phyloP scores from a whole-genome alignment of 2,329 filamentous ascomycete genomes.

The Aspergillus caelatus region DNA sequence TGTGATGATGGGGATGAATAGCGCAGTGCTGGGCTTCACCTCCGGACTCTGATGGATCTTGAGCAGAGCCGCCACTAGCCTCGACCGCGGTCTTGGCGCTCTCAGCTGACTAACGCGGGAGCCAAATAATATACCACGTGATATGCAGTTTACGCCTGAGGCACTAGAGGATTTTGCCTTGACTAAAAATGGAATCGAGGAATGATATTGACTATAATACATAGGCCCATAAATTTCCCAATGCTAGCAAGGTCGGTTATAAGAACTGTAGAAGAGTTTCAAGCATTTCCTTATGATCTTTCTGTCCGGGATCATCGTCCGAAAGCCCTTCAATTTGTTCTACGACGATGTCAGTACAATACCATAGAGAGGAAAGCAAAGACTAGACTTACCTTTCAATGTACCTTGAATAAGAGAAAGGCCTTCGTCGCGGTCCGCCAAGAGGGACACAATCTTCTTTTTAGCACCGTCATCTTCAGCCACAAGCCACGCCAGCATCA shows the following conservation, averaged over 20 bases:
- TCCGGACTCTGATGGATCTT: conserved; percentile 34
- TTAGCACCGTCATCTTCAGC: conserved; percentile 83
- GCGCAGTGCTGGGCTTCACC: conserved; percentile 24
- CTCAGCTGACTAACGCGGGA: conserved; percentile 16
- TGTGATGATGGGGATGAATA: conserved; percentile 29
- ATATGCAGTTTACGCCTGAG: conserved; percentile 4
- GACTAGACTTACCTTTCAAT: conserved; percentile 58
- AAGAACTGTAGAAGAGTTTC: conserved; percentile 56
- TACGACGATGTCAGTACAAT: conserved; percentile 26
- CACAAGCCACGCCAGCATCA: conserved; percentile 84
- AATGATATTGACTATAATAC: not conserved
- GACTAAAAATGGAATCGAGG: not conserved
- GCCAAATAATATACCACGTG: conserved; percentile 25
- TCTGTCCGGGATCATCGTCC: conserved; percentile 57
- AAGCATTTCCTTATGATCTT: conserved; percentile 65
- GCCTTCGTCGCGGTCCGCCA: conserved; percentile 70
- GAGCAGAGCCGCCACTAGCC: conserved; percentile 36
- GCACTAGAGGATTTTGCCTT: not conserved
- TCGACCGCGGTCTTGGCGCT: conserved; percentile 26
- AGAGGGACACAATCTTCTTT: conserved; percentile 62
- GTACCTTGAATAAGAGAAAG: conserved; percentile 66
- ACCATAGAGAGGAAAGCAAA: not conserved
- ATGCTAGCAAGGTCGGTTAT: conserved; percentile 14
- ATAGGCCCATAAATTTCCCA: not conserved
- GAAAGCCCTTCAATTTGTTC: conserved; percentile 66